Base-by-base conservation (phyloP, 2,329 filamentous ascomycete genomes). In the Ilyonectria sp. region DNA sequence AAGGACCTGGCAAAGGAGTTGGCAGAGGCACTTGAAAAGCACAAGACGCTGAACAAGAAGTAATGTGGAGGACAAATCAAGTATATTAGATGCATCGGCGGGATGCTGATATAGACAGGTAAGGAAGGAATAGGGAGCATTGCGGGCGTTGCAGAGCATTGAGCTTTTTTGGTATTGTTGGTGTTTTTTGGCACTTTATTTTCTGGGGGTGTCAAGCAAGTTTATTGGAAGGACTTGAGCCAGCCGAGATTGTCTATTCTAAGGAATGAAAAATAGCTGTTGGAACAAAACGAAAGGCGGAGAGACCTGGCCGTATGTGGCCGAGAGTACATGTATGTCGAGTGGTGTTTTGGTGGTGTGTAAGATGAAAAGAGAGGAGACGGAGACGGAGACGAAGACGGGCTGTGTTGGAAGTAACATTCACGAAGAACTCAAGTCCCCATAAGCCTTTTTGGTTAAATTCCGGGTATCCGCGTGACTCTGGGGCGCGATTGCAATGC, bases 1-100 rank as follows among this genome's bases (percentile, higher is more conserved):
- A 83, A 86, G 69, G 86, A 88, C 40, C 74, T 90, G 47, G 87
- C 91, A 13, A 82, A 84, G 73, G 82, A 84, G 55, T 79, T 93
- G 46, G 86, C 86, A 1, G 79, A 79, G 17, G 82, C 81, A 2
- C 69, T 90, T 75, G 87, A 90, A 78, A 80, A 84, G 69, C 79
- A 89, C 74, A 90, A 90, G 81, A 78, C 81, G 63, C 83, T 86
- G 65, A 89, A 90, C 74, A 89, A 90, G 79, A 84, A 79, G 75
- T 79, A 78, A 78, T 80, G 67, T 54, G 73, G 70, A 72, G 57
- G 67, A 13, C 44, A 19, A 52, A 63, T 33, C 47, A 59, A 67
- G 69, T 76, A 74, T 75, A 74, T 67, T 74, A 75, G 62, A 74
- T 68, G 72, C 72, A 68, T 60, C 59, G 37, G 47, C 29, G 23